Base-by-base conservation (phyloP, 306 rosid genomes). In the Pyrus pyrifolia region DNA sequence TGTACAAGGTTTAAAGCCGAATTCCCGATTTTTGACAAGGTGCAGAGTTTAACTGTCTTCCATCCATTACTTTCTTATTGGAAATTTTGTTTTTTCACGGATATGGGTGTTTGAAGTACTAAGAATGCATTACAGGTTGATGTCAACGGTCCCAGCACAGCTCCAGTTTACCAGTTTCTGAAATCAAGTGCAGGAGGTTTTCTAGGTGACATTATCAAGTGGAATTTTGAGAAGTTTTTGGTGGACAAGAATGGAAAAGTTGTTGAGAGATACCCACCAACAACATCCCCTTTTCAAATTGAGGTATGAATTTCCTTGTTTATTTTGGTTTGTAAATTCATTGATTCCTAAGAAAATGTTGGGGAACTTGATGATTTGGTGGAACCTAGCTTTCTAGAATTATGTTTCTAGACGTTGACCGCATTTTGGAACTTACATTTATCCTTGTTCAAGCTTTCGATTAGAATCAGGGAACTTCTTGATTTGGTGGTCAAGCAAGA, bases 201-300 rank as follows among this genome's bases (percentile, higher is more conserved):
- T 80, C 63, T 95, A 18, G 99, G 97, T 51, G 98, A 92, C 74
- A 75, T 95, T 61, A 27, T 95, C 66, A 95, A 95, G 85, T 95
- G 99, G 99, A 95, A 95, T 77, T 95, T 92, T 23, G 99, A 95
- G 91, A 95, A 95, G 83, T 95, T 95, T 89, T 87, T 95, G 92
- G 84, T 92, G 75, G 98, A 92, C 84, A 92, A 92, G 79, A 95
- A 89, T 79, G 99, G 99, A 52, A 91, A 90, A 88, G 99, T 95
- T 75, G 84, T 91, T 57, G 96, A 95, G 83, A 88, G 99, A 86
- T 92, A 91, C 77, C 91, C 89, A 14, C 96, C 99, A 35, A 95
- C 99, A 35, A 95, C 99, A 31, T 90, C 97, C 11, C 99, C 98
- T 51, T 92, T 93, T 79, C 99, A 96, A 78, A 93, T 96, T 79